Evolutionary conservation across 805 yeast genomes (phyloP).

Genomic region (Wickerhamomyces bisporus): DNA sequence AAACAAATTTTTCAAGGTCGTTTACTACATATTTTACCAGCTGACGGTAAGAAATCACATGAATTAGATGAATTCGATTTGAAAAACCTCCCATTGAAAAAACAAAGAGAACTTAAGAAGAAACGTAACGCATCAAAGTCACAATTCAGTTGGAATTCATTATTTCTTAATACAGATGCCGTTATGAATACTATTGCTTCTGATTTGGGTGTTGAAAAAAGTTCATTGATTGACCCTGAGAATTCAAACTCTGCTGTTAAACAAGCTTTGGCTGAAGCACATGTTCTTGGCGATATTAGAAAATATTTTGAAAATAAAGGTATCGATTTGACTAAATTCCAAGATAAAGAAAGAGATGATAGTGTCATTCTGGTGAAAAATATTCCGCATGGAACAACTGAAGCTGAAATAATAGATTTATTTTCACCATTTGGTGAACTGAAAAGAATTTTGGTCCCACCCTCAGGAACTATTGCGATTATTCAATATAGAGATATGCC

Average conservation of each 20-base stretch:
- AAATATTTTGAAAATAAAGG: conserved; percentile 81
- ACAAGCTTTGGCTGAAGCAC: conserved; percentile 96
- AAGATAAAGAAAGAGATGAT: conserved; percentile 68
- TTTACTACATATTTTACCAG: conserved; percentile 83
- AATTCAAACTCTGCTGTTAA: conserved; percentile 86
- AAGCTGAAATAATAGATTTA: conserved; percentile 75
- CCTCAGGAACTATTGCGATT: conserved; percentile 93
- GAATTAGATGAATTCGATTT: conserved; percentile 86
- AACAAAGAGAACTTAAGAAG: conserved; percentile 79
- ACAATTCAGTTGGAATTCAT: conserved; percentile 93
- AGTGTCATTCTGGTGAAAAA: conserved; percentile 79
- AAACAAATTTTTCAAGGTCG: conserved; percentile 93
- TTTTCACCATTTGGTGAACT: conserved; percentile 78
- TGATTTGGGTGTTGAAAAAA: conserved; percentile 75
- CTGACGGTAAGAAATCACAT: conserved; percentile 75
- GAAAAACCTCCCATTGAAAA: conserved; percentile 86
- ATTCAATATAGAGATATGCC: conserved; percentile 82
- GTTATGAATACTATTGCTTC: conserved; percentile 85
- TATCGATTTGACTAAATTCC: conserved; percentile 74
- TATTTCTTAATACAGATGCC: conserved; percentile 87
- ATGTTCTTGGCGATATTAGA: conserved; percentile 87
- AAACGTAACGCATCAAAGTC: conserved; percentile 80
- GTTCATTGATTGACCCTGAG: conserved; percentile 83
- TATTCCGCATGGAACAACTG: conserved; percentile 82
- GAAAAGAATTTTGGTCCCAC: conserved; percentile 84